A percentile compares a stretch with the other conserved stretches of the same genome.
phyloP scores from a whole-genome alignment of 331 rosid species.

The Phaseolus coccineus region DNA sequence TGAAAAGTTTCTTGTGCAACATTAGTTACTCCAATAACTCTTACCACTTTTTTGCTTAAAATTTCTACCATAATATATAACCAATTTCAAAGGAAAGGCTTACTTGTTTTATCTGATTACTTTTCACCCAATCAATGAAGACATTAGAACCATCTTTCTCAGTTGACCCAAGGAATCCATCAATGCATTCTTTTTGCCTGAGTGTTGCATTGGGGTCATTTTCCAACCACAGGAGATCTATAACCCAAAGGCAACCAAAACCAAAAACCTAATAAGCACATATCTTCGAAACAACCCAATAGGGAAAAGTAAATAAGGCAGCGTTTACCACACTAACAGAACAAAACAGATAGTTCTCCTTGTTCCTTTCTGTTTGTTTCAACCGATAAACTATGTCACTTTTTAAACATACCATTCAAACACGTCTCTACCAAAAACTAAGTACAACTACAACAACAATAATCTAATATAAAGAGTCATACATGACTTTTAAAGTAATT shows the following conservation, averaged over 20 bases:
- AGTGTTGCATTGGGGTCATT: constrained; percentile 83
- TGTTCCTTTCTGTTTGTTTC: background rate
- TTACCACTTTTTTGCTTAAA: background rate
- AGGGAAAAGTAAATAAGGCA: background rate
- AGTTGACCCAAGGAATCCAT: constrained; percentile 81
- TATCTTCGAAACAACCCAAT: background rate
- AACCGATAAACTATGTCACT: background rate
- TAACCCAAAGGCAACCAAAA: constrained; percentile 40
- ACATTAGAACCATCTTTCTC: constrained; percentile 89
- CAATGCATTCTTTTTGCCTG: constrained; percentile 81
- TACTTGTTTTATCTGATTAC: constrained; percentile 75
- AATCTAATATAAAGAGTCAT: background rate
- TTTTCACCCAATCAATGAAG: constrained; percentile 82
- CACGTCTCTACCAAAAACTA: background rate
- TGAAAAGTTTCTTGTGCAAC: background rate
- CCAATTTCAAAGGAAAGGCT: constrained; percentile 29
- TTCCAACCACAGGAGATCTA: constrained; percentile 84
- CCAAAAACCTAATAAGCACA: constrained; percentile 2
- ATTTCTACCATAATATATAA: background rate
- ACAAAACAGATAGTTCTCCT: background rate
- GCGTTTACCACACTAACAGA: background rate
- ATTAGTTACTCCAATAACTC: constrained; percentile 3
- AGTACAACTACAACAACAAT: background rate
- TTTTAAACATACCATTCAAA: background rate
- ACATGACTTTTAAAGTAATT: background rate